These are phyloP conservation scores for Eremomyces bilateralis DNA, from an alignment of 495 filamentous ascomycete genomes.

Conservation along the genomic window DNA sequence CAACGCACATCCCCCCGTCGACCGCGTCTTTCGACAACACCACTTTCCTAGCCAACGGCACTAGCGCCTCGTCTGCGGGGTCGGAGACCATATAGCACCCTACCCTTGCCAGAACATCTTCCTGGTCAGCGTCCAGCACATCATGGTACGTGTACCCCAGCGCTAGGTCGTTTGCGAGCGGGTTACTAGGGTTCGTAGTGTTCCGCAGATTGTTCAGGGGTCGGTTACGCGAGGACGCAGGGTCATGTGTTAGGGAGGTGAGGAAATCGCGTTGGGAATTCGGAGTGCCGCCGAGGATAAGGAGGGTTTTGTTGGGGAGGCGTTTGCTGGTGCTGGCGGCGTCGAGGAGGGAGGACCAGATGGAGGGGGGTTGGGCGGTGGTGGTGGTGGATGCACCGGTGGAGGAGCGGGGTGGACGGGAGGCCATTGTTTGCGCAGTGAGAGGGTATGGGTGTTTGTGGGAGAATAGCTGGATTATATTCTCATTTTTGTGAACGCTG, in stretches of 20 bases:
- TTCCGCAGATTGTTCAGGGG: conserved; percentile 18
- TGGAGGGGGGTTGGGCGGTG: too few species aligned
- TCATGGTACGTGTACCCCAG: conserved; percentile 91
- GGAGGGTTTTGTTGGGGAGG: conserved; percentile 75
- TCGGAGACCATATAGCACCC: conserved; percentile 75
- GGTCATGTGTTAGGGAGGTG: too few species aligned
- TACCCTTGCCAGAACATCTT: conserved; percentile 73
- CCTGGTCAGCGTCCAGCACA: conserved; percentile 83
- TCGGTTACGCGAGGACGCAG: conserved; percentile 39
- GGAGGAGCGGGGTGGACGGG: too few species aligned
- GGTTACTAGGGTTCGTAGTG: conserved; percentile 19
- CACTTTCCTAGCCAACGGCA: conserved; percentile 62
- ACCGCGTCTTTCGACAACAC: conserved; percentile 69
- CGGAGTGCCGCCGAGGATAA: conserved; percentile 74
- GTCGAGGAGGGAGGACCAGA: conserved; percentile 90
- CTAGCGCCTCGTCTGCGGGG: conserved; percentile 52
- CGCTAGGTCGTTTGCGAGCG: conserved; percentile 81
- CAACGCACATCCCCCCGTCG: too few species aligned
- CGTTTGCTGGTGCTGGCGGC: conserved; percentile 74
- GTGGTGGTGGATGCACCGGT: too few species aligned
- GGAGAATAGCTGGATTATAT: too few species aligned
- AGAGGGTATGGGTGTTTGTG: too few species aligned
- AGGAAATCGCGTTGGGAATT: conserved; percentile 82
- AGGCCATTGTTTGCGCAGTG: too few species aligned
- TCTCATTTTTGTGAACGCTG: too few species aligned